Percentiles rank a stretch among this genome's conserved stretches.
These are phyloP conservation scores for Cryomyces minteri DNA, from an alignment of 495 filamentous ascomycete genomes.

Conservation along the genomic window DNA sequence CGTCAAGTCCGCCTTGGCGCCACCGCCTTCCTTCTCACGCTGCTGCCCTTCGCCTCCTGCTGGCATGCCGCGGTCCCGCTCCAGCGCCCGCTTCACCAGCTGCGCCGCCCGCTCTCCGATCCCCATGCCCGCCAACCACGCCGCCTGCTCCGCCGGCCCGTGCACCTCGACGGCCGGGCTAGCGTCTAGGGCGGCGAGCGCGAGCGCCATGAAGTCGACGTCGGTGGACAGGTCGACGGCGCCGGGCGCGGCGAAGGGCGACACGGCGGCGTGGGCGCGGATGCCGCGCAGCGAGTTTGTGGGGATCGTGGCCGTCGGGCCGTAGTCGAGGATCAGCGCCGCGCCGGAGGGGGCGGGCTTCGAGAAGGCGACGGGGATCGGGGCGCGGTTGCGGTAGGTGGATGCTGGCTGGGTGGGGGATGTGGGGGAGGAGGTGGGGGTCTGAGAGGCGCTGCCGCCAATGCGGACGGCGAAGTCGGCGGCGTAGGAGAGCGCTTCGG, in stretches of 20 bases:
- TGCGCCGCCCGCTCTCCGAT: conserved; percentile 58
- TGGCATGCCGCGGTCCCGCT: conserved; percentile 3
- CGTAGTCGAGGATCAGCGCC: conserved; percentile 88
- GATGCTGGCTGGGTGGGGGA: conserved; percentile 10
- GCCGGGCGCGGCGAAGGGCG: conserved; percentile 59
- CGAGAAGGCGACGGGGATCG: conserved; percentile 5
- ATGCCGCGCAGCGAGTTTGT: conserved; percentile 81
- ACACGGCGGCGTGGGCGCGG: conserved; percentile 47
- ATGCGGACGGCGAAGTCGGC: conserved; percentile 70
- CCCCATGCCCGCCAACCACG: conserved; percentile 63
- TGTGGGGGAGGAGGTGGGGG: conserved; percentile 31
- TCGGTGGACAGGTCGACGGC: conserved; percentile 75
- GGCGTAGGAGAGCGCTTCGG: conserved; percentile 60
- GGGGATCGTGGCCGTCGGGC: conserved; percentile 58
- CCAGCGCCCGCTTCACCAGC: conserved; percentile 30
- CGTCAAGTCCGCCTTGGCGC: conserved; percentile 5
- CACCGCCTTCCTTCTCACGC: not conserved
- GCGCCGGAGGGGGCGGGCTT: conserved; percentile 57
- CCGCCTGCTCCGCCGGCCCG: conserved; percentile 75
- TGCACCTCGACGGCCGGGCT: conserved; percentile 75
- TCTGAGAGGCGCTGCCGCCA: conserved; percentile 36
- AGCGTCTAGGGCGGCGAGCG: conserved; percentile 57
- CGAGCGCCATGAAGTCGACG: conserved; percentile 76
- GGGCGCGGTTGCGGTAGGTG: conserved; percentile 1
- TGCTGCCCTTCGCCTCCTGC: conserved; percentile 2